These are phyloP conservation scores for Mytilinidion resinicola DNA, from an alignment of 495 filamentous ascomycete species.

Conservation along the genomic window DNA sequence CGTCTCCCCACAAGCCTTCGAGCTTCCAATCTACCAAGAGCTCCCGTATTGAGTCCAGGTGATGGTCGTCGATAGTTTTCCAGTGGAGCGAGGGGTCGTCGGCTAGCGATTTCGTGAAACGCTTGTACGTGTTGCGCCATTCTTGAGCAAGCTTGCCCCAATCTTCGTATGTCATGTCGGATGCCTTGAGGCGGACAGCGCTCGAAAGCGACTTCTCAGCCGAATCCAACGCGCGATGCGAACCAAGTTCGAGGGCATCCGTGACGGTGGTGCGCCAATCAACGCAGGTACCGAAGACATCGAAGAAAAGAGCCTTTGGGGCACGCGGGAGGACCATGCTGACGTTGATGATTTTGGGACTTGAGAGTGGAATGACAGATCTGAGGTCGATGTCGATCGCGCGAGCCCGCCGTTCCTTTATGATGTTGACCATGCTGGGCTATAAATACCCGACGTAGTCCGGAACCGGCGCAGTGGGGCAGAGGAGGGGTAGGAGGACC, in stretches of 20 bases:
- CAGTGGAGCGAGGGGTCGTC: constrained; percentile 38
- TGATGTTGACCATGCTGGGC: not conserved
- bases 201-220: constrained; percentile 40
- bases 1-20: constrained; percentile 50
- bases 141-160: constrained; percentile 59
- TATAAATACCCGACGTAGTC: not conserved
- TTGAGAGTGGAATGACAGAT: constrained; percentile 1
- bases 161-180: constrained; percentile 47
- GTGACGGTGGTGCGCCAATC: constrained; percentile 62
- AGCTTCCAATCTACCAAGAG: constrained; percentile 52
- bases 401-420: not conserved
- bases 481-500: not conserved
- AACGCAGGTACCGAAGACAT: constrained; percentile 73
- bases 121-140: constrained; percentile 59
- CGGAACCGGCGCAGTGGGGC: not conserved
- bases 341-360: not conserved
- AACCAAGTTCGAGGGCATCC: constrained; percentile 41
- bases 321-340: constrained; percentile 10
- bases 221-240: constrained; percentile 40
- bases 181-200: constrained; percentile 43
- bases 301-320: constrained; percentile 51
- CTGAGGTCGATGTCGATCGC: not conserved
- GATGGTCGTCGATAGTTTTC: constrained; percentile 55
- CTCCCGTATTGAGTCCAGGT: constrained; percentile 52
- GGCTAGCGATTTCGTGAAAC: constrained; percentile 49